phyloP scores from a whole-genome alignment of 208 protist genomes.

The Leishmania amazonensis region DNA sequence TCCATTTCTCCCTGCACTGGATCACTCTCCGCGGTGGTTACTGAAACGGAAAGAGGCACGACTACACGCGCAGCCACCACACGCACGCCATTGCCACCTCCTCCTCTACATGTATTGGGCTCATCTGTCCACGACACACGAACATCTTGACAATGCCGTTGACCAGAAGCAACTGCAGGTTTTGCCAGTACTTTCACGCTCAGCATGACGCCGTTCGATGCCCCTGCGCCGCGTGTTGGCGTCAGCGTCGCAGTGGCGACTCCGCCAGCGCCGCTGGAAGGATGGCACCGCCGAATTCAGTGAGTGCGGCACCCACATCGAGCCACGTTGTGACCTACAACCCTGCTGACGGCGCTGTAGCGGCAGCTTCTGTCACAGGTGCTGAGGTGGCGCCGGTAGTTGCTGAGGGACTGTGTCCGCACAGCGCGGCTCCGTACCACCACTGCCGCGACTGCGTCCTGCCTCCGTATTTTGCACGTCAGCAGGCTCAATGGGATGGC shows the following conservation, averaged over 20 bases:
- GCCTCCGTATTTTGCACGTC: constrained; percentile 23
- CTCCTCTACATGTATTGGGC: background rate
- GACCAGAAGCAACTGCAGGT: constrained; percentile 14
- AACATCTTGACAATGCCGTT: background rate
- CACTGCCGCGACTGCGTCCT: constrained; percentile 36
- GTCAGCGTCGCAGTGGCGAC: constrained; percentile 1
- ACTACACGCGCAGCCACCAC: background rate
- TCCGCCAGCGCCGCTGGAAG: background rate
- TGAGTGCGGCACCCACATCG: background rate
- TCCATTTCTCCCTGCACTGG: background rate
- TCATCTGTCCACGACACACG: background rate
- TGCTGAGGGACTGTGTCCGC: constrained; percentile 9
- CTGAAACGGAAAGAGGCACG: background rate
- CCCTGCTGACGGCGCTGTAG: background rate
- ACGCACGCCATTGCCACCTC: background rate
- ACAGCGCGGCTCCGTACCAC: constrained; percentile 22
- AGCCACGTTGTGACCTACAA: background rate
- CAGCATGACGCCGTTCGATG: constrained; percentile 36
- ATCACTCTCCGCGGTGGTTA: background rate
- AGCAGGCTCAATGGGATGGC: constrained; percentile 20
- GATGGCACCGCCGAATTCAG: background rate
- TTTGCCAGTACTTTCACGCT: constrained; percentile 37
- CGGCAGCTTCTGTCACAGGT: background rate
- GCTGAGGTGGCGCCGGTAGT: background rate
- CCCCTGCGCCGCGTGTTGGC: constrained; percentile 28